Conservation (phyloP, 2,329 filamentous ascomycete genomes). For the Phialophora verrucosa region DNA sequence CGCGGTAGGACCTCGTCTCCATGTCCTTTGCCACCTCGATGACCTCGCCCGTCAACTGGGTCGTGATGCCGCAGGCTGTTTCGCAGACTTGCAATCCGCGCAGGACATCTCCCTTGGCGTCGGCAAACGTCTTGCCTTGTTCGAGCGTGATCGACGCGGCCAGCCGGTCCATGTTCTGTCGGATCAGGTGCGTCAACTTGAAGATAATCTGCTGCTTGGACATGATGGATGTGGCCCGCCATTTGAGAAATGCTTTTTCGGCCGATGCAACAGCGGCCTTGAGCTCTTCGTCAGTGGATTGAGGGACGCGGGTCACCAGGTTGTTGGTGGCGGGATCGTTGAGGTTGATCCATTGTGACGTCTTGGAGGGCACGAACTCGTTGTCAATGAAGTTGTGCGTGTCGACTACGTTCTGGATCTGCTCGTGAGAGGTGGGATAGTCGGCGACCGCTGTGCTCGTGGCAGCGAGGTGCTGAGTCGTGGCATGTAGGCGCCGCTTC, state of each 20-base stretch:
- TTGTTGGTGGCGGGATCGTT: slow-evolving; percentile 71
- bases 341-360: slow-evolving; percentile 67
- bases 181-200: slow-evolving; percentile 68
- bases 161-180: slow-evolving; percentile 68
- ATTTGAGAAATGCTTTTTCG: slow-evolving; percentile 66
- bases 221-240: slow-evolving; percentile 66
- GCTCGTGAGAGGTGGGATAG: slow-evolving; percentile 63
- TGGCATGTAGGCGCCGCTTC: slow-evolving; percentile 56
- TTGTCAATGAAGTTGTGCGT: slow-evolving; percentile 70
- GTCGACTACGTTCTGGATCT: slow-evolving; percentile 60
- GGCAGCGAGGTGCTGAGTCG: slow-evolving; percentile 58
- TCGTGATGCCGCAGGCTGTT: slow-evolving; percentile 70
- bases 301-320: slow-evolving; percentile 68
- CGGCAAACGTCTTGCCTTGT: slow-evolving; percentile 71
- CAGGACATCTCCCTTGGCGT: slow-evolving; percentile 70
- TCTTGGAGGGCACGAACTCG: slow-evolving; percentile 63
- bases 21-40: slow-evolving; percentile 73
- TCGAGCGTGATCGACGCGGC: slow-evolving; percentile 70
- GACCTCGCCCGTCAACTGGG: slow-evolving; percentile 69
- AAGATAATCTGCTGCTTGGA: slow-evolving; percentile 69
- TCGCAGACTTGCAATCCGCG: slow-evolving; percentile 70
- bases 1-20: slow-evolving; percentile 70
- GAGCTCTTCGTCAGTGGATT: slow-evolving; percentile 69
- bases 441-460: slow-evolving; percentile 58
- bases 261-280: slow-evolving; percentile 66